Evolutionary conservation across 768 basidiomycete species (phyloP), one percentile per base, ranked within the genome.

Genomic region (Coprinellus micaceus): DNA sequence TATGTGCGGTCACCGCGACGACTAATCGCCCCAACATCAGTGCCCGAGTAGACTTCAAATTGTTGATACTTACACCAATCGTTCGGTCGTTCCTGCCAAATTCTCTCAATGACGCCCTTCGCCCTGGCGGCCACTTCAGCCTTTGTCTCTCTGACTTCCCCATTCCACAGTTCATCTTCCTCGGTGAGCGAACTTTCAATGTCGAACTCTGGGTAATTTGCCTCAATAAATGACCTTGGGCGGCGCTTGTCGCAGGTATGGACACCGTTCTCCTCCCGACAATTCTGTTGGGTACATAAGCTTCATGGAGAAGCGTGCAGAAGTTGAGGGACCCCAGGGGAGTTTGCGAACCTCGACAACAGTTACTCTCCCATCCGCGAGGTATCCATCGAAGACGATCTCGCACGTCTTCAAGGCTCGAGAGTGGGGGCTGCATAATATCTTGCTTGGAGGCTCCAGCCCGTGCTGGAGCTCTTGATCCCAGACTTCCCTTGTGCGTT

Each of bases 241-340:
- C 69, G 73, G 19, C 74, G 73, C 59, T 80, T 78, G 67, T 91
- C 89, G 62, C 87, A 89, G 0, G 88, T 89, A 57, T 89, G 87
- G 1, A 81, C 77, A 0, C 88, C 82, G 57, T 82, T 80, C 58
- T 77, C 77, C 66, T 91, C 89, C 28, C 88, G 81, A 47, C 82
- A 79, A 57, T 85, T 78, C 89, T 91, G 33, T 33, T 33, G 6
- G 33, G 13, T 33, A 33, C 33, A 6, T 6, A 6, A 33, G 6
- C 33, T 33, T 33, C 13, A 40, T 43, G 22, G 7, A 10, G 37
- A 9, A 13, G 57, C 37, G 11, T 47, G 54, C 48, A 24, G 22
- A 17, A 43, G 22, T 24, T n/a, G 19, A 49, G 13, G 37, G 3
- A 19, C 11, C 40, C 45, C n/a, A 44, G 15, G 39, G 17, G 21